Evolutionary conservation across 2,329 filamentous ascomycete species (phyloP), one percentile per base, ranked within the genome.

Genomic region (Cordyceps cateniannulata): DNA sequence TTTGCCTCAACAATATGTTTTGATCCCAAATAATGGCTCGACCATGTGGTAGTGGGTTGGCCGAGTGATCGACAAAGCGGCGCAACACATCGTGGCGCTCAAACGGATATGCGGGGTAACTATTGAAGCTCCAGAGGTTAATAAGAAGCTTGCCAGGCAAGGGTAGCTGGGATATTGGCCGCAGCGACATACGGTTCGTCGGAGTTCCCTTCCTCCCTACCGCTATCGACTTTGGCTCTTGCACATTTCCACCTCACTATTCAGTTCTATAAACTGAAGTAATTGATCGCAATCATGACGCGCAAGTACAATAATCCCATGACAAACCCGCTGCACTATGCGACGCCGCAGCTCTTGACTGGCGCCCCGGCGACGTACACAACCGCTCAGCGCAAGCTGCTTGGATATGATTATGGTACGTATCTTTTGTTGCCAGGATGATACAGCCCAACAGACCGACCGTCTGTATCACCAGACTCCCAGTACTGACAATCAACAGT

Each of bases 321-420:
- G 55, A 59, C 49, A 50, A 62, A 62, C 50, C 61, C 61, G 55
- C 55, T 62, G 51, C 61, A 62, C 51, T 62, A 59, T 55, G 55
- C 56, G 24, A 55, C 61, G 29, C 50, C 20, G 61, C 61, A 62
- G 51, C 56, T 54, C 22, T 32, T 49, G 24, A 59, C 45, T 9
- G 61, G 61, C 8, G 29, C 61, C 4, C 61, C 61, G 8, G 24
- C 38, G 24, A 59, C 55, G 2, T 53, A 52, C 49, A 29, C 44
- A 2, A 27, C 55, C 2, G 61, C 61, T 38, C 50, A 59, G 50
- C 55, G 61, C 18, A 59, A 49, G n/a, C 45, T 62, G 9, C 35
- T 40, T 4, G 45, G 55, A 20, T 62, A 62, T 12, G 61, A 62
- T 14, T 62, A 59, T 48, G 61, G 61, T 62, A 38, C 8, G 50